Percentiles rank a stretch among this genome's conserved stretches.
Evolutionary conservation across 2,329 filamentous ascomycete genomes (phyloP).

Genomic region (Calonectria multiphialidica): DNA sequence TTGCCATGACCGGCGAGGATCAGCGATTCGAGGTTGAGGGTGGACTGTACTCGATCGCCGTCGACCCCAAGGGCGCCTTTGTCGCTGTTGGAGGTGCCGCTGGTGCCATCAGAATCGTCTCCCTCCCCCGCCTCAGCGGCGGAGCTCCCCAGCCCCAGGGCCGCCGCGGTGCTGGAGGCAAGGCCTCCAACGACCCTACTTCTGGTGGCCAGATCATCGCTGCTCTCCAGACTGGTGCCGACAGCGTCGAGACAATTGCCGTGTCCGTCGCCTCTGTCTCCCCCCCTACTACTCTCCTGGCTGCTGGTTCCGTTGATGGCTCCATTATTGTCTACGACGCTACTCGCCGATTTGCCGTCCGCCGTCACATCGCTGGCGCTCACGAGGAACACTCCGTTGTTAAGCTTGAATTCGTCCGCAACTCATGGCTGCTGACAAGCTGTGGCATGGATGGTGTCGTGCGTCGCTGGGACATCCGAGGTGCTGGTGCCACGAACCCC

Average conservation of each 20-base stretch:
- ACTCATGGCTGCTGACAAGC: conserved; percentile 80
- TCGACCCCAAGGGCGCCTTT: conserved; percentile 83
- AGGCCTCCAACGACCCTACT: conserved; percentile 51
- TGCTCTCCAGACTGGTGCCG: conserved; percentile 81
- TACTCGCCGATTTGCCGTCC: conserved; percentile 86
- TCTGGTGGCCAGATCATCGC: conserved; percentile 78
- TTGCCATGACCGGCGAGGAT: conserved; percentile 83
- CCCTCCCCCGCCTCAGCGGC: conserved; percentile 75
- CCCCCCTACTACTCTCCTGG: conserved; percentile 67
- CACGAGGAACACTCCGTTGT: conserved; percentile 93
- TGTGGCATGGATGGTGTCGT: conserved; percentile 95
- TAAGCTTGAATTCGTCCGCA: conserved; percentile 86
- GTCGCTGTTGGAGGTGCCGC: conserved; percentile 90
- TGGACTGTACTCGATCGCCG: conserved; percentile 87
- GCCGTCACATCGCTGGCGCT: conserved; percentile 83
- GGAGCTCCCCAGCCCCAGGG: conserved; percentile 37
- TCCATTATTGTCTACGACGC: conserved; percentile 90
- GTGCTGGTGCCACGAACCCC: conserved; percentile 50
- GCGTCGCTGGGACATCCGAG: conserved; percentile 85
- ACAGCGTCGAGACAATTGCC: conserved; percentile 81
- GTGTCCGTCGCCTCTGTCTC: conserved; percentile 60
- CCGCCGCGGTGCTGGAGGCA: conserved; percentile 45
- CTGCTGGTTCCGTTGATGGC: conserved; percentile 78
- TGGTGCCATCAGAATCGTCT: conserved; percentile 86
- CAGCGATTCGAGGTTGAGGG: conserved; percentile 94